Conservation (phyloP, 2,329 filamentous ascomycete species). For the Penicillium psychrosexuale region DNA sequence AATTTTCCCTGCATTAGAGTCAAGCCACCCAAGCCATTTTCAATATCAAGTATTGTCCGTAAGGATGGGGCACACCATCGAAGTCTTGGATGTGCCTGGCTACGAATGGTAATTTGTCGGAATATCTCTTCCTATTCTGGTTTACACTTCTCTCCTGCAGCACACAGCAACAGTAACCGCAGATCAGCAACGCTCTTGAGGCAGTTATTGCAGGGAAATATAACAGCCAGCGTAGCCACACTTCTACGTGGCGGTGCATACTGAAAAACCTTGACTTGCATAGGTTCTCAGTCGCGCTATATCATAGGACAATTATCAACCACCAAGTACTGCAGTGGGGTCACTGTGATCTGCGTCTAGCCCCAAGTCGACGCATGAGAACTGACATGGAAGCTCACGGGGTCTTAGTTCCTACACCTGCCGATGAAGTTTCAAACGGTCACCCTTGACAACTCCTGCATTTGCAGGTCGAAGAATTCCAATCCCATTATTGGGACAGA, state of each 20-base stretch:
- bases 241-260: background rate
- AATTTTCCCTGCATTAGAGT: background rate
- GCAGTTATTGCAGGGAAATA: background rate
- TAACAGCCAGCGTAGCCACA: background rate
- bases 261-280: background rate
- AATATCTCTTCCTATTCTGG: constrained; percentile 3
- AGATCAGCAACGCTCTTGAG: background rate
- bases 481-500: background rate
- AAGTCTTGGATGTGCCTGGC: background rate
- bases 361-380: background rate
- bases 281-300: background rate
- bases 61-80: constrained; percentile 3
- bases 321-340: background rate
- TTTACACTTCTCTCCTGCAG: background rate
- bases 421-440: background rate
- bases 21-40: background rate
- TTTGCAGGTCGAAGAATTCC: background rate
- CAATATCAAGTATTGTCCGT: constrained; percentile 6
- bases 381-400: background rate
- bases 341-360: background rate
- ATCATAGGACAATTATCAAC: background rate
- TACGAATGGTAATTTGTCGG: background rate
- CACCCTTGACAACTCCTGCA: background rate
- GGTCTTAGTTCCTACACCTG: background rate
- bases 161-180: background rate